Evolutionary conservation across 441 rosid species (phyloP).

Genomic region (Erodium moschatum): DNA sequence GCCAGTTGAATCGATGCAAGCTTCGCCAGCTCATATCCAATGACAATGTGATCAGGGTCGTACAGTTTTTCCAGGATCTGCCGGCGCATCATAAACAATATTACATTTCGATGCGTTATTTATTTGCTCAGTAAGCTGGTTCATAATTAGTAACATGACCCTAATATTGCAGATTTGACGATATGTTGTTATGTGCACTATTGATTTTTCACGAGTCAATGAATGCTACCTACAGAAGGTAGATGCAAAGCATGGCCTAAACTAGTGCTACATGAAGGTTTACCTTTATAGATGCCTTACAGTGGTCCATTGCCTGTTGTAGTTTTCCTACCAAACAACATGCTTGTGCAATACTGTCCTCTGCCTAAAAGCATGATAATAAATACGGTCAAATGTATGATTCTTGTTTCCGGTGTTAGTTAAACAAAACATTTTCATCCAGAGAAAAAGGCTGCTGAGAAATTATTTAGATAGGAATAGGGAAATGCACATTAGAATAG

Average conservation of each 20-base stretch:
- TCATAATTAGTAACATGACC: neutral
- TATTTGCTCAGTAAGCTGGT: neutral
- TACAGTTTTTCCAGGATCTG: slow-evolving; percentile 69
- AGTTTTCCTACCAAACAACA: slow-evolving; percentile 53
- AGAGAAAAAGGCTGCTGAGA: neutral
- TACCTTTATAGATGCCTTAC: slow-evolving; percentile 66
- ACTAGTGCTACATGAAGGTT: slow-evolving; percentile 7
- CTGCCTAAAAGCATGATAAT: slow-evolving; percentile 37
- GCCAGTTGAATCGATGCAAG: slow-evolving; percentile 55
- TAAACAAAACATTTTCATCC: slow-evolving; percentile 3
- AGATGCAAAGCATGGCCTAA: too few relatives aligned
- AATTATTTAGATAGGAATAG: neutral
- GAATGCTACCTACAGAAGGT: too few relatives aligned
- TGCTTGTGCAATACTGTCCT: slow-evolving; percentile 63
- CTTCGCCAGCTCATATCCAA: slow-evolving; percentile 74
- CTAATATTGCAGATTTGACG: neutral
- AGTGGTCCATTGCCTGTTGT: slow-evolving; percentile 45
- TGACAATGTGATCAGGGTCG: slow-evolving; percentile 48
- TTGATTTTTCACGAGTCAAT: neutral
- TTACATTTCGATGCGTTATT: neutral
- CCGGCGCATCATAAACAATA: slow-evolving; percentile 9
- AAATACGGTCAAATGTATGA: neutral
- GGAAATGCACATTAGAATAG: neutral
- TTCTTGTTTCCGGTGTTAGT: neutral
- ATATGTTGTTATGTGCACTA: neutral